Evolutionary conservation across 352 stramenopile species (phyloP), one percentile per base, ranked within the genome.

Genomic region (Phytophthora palmivora): DNA sequence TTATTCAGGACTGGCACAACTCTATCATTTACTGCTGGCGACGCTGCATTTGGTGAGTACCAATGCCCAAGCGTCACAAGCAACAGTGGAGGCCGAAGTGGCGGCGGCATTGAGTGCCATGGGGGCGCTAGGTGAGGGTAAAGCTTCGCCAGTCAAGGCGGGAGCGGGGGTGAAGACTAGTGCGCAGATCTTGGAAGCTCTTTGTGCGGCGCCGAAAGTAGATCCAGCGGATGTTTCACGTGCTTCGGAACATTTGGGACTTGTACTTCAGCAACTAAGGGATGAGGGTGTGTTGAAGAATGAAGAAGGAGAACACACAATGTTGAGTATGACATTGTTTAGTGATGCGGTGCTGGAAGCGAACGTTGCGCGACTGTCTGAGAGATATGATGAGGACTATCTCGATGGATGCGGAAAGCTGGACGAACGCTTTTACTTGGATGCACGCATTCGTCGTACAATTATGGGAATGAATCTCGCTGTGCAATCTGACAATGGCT

Each of bases 11-110:
- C 79, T 96, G 0, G 85, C 79, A 2, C 69, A 80, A 37, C 75
- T 94, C 26, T 96, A 96, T 61, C 85, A 84, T 55, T 64, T 96
- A 37, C 62, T 96, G 34, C 63, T 96, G 8, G 79, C 81, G 0
- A 87, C 89, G 39, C 72, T 96, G 41, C 83, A 92, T 59, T 58
- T 94, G 16, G 72, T 94, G 21, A 58, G 88, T 21, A 70, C 58
- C 26, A 71, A 67, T 59, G 49, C 50, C 0, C 69, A 70, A 34
- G 63, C 38, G 15, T 67, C 72, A 2, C 55, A 75, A 37, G 74
- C 66, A 7, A 87, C 82, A 4, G 70, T 96, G 14, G 88, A 96
- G 61, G 85, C 80, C 0, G 84, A 96, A 58, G 86, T 92, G 28
- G 86, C 84, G 0, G 86, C 86, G 0, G 85, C 88, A 11, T 51